Conservation (phyloP, 208 protist genomes). For the Trypanosomatidae sp. region DNA sequence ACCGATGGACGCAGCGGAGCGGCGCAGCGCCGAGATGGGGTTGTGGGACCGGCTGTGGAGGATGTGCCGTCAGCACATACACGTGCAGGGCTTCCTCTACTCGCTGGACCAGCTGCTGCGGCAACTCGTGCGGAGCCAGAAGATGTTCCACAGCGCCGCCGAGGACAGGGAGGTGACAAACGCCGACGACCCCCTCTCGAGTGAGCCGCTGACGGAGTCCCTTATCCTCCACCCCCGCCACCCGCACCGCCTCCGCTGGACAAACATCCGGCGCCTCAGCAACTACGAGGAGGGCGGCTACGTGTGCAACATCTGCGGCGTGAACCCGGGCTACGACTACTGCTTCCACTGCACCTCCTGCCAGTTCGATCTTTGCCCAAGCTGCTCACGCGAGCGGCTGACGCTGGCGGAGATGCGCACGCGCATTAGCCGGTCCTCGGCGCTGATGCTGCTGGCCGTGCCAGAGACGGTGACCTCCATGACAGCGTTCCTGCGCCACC, state of each 20-base stretch:
- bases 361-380: constrained; percentile 69
- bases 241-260: constrained; percentile 69
- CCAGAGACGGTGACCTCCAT: constrained; percentile 38
- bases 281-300: constrained; percentile 50
- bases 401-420: constrained; percentile 36
- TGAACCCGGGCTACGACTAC: constrained; percentile 39
- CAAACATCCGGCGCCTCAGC: constrained; percentile 30
- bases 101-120: constrained; percentile 27
- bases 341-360: constrained; percentile 72
- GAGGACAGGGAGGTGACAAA: constrained; percentile 31
- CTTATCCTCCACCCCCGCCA: constrained; percentile 73
- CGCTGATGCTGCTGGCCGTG: constrained; percentile 10
- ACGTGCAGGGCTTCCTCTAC: constrained; percentile 19
- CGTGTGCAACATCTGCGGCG: constrained; percentile 65
- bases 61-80: constrained; percentile 21
- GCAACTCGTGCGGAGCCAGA: constrained; percentile 26
- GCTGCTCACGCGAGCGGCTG: constrained; percentile 50
- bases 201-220: constrained; percentile 21
- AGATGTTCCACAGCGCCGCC: constrained; percentile 7
- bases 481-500: constrained; percentile 47
- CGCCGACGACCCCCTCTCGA: constrained; percentile 23
- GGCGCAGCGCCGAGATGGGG: constrained; percentile 13
- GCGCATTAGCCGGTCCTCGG: constrained; percentile 41
- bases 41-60: constrained; percentile 30
- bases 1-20: constrained; percentile 33